phyloP scores from a whole-genome alignment of 768 basidiomycete species.

The Tubosaeta brunneosetosa region DNA sequence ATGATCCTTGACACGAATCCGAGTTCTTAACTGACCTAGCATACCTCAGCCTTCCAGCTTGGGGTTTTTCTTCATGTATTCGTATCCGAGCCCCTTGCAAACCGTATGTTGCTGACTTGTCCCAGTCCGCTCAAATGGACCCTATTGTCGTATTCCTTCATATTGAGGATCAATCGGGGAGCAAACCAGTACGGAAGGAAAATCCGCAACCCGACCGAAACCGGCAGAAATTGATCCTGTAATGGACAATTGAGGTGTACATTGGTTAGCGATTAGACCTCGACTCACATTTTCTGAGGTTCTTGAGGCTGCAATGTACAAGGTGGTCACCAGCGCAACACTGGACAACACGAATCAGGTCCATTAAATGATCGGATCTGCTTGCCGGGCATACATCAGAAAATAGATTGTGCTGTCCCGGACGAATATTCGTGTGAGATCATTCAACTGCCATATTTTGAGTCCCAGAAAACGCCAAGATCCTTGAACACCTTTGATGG shows the following conservation, averaged over 20 bases:
- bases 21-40: too few relatives aligned
- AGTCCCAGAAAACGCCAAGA: not conserved
- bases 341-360: slow-evolving; percentile 5
- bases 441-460: not conserved
- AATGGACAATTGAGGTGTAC: not conserved
- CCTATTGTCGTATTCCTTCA: slow-evolving; percentile 8
- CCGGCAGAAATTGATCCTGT: slow-evolving; percentile 7
- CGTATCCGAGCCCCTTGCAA: too few relatives aligned
- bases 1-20: too few relatives aligned
- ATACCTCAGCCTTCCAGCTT: too few relatives aligned
- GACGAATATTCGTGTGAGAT: slow-evolving; percentile 12
- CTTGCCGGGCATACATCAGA: too few relatives aligned
- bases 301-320: slow-evolving; percentile 1
- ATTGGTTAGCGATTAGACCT: not conserved
- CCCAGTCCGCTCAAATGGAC: slow-evolving; percentile 11
- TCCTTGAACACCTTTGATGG: slow-evolving; percentile 1
- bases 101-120: too few relatives aligned
- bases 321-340: not conserved
- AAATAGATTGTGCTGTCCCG: slow-evolving; percentile 20
- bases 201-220: slow-evolving; percentile 12
- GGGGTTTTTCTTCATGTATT: too few relatives aligned
- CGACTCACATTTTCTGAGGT: slow-evolving; percentile 1
- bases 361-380: too few relatives aligned
- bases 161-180: slow-evolving; percentile 17
- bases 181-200: slow-evolving; percentile 17